Evolutionary conservation across 73 alveolate genomes (phyloP).

Genomic region (Stentor coeruleus): DNA sequence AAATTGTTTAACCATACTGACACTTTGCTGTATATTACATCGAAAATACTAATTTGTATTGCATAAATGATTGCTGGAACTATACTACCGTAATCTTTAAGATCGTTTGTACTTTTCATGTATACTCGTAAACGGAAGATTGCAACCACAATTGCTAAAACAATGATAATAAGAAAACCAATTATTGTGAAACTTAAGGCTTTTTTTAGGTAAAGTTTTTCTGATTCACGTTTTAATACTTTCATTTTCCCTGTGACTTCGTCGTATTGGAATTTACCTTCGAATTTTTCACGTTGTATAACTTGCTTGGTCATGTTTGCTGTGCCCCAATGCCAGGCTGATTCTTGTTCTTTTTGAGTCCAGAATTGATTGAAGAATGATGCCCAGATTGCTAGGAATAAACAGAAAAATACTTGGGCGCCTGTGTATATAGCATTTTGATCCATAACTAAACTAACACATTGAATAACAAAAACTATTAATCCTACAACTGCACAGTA

Average conservation of each 20-base stretch:
- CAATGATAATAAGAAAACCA: not conserved
- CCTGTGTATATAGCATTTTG: too few relatives aligned
- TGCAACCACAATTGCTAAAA: not conserved
- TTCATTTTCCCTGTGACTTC: not conserved
- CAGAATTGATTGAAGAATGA: not conserved
- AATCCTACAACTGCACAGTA: not conserved
- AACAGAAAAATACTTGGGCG: not conserved
- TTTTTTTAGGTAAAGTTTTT: not conserved
- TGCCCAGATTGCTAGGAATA: not conserved
- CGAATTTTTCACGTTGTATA: not conserved
- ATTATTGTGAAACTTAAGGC: not conserved
- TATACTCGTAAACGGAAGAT: not conserved
- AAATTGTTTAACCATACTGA: slow-evolving; percentile 8
- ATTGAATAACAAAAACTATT: too few relatives aligned
- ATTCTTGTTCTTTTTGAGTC: too few relatives aligned
- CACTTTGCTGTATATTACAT: not conserved
- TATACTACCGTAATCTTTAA: slow-evolving; percentile 11
- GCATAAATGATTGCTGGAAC: not conserved
- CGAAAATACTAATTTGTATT: slow-evolving; percentile 14
- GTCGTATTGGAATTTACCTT: not conserved
- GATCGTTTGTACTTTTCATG: not conserved
- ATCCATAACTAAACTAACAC: too few relatives aligned
- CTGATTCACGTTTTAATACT: too few relatives aligned
- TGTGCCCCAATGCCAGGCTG: not conserved
- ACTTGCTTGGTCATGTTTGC: not conserved